A percentile compares a stretch with the other conserved stretches of the same genome.
Evolutionary conservation across 371 early-diverging fungal genomes (phyloP).

Genomic region (Dinochytrium kinnereticum): DNA sequence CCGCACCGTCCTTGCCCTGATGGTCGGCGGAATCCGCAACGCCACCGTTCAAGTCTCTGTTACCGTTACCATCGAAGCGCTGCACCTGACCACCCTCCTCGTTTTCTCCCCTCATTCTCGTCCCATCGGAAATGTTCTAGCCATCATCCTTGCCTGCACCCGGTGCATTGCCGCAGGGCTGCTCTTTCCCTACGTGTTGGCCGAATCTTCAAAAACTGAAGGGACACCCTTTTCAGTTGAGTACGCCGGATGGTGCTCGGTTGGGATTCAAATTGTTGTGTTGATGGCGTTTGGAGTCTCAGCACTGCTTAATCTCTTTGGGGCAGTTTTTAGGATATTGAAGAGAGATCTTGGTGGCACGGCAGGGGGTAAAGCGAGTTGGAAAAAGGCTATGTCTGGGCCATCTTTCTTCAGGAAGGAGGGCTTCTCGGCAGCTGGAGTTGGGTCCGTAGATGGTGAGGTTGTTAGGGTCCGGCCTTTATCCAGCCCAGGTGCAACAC

Average conservation of each 20-base stretch:
- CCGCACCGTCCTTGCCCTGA: background rate
- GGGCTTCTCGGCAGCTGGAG: no score
- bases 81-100: background rate
- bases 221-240: background rate
- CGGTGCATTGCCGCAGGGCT: background rate
- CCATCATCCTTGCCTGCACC: background rate
- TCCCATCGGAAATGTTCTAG: background rate
- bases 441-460: no score
- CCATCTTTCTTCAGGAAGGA: background rate
- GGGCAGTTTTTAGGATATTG: background rate
- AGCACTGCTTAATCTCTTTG: background rate
- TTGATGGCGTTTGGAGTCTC: background rate
- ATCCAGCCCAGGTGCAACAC: no score
- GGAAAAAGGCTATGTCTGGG: background rate
- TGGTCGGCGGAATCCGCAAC: background rate
- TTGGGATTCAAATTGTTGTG: background rate
- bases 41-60: background rate
- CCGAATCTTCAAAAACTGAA: background rate
- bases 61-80: slow-evolving; percentile 4
- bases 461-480: no score
- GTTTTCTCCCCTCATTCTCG: background rate
- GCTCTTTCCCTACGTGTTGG: background rate
- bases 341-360: background rate
- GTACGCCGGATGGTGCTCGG: background rate
- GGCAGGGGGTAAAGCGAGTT: background rate